These are phyloP conservation scores for Populus alba DNA, from an alignment of 345 rosid genomes.

Conservation along the genomic window DNA sequence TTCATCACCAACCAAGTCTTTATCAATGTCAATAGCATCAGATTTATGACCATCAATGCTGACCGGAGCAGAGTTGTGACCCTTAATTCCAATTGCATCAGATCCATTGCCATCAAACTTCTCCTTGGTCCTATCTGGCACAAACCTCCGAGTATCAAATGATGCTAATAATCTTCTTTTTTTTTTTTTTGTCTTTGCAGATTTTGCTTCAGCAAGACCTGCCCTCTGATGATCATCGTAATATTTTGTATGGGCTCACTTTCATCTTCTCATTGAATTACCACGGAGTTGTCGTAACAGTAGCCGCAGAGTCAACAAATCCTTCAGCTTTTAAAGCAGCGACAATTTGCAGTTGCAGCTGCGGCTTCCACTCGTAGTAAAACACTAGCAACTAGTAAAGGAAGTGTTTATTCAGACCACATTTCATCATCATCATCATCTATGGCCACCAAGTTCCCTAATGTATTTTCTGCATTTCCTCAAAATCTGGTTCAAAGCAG, in stretches of 20 bases:
- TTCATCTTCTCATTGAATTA: constrained; percentile 85
- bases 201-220: constrained; percentile 75
- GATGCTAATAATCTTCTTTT: constrained; percentile 6
- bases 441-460: no score
- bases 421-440: constrained; percentile 35
- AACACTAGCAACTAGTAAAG: constrained; percentile 53
- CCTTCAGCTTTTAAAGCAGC: constrained; percentile 66
- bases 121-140: constrained; percentile 36
- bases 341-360: constrained; percentile 48
- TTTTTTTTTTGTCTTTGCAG: constrained; percentile 18
- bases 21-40: constrained; percentile 46
- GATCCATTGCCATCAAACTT: constrained; percentile 41
- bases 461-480: no score
- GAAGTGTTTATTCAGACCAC: constrained; percentile 64
- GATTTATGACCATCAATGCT: constrained; percentile 45
- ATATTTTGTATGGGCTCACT: constrained; percentile 69
- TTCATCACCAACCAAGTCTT: constrained; percentile 51
- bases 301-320: constrained; percentile 56
- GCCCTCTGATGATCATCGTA: constrained; percentile 67
- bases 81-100: constrained; percentile 21
- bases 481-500: no score
- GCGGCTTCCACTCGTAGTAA: constrained; percentile 59
- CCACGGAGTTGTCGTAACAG: constrained; percentile 58
- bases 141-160: constrained; percentile 27
- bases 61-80: constrained; percentile 44